Conservation (phyloP, 2,329 filamentous ascomycete genomes). For the Aspergillus tubingensis region DNA sequence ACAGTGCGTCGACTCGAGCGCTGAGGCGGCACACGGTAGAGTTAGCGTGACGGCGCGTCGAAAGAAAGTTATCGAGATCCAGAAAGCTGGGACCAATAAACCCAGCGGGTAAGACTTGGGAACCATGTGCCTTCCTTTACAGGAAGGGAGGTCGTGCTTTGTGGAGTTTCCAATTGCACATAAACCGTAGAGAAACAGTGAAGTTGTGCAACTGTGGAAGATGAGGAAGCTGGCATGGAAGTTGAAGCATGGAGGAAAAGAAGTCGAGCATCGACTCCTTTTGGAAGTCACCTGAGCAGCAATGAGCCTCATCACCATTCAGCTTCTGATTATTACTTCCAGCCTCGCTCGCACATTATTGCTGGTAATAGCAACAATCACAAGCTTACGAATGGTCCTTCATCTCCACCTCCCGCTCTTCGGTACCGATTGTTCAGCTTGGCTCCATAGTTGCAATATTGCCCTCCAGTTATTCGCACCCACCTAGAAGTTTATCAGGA, state of each 20-base stretch:
- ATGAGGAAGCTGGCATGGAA: background rate
- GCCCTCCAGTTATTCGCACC: background rate
- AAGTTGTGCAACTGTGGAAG: background rate
- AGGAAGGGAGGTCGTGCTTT: background rate
- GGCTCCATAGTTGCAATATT: background rate
- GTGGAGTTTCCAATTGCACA: background rate
- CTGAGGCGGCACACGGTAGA: background rate
- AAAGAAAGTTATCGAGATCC: background rate
- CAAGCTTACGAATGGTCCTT: background rate
- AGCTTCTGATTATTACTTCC: no score
- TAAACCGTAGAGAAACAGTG: background rate
- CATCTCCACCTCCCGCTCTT: background rate
- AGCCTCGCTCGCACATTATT: no score
- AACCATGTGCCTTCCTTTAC: background rate
- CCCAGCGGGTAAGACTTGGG: background rate
- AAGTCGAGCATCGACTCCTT: no score
- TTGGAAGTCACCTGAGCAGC: background rate
- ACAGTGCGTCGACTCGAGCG: background rate
- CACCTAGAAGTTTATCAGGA: background rate
- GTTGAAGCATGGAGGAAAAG: background rate
- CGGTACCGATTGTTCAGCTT: background rate
- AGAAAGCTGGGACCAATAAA: background rate
- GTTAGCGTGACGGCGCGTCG: background rate
- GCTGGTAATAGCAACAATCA: no score
- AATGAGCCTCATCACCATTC: background rate